phyloP scores from a whole-genome alignment of 2,329 filamentous ascomycete genomes.

The Aspergillus sp. region DNA sequence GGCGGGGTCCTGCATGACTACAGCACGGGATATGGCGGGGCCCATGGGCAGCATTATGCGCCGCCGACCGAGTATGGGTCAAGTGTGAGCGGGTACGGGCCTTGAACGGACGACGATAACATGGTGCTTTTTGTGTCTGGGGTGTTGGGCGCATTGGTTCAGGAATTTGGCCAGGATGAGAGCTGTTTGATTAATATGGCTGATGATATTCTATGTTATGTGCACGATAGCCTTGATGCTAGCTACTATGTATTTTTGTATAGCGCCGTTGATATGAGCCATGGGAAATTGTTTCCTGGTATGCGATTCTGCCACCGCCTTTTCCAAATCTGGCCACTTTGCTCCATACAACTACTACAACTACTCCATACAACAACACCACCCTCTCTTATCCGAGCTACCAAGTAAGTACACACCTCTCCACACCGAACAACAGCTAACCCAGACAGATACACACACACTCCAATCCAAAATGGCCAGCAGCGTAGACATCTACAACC shows the following conservation, averaged over 20 bases:
- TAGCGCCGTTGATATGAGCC: background rate
- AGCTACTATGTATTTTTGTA: no score
- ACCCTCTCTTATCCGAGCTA: no score
- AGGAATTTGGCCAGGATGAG: slow-evolving; percentile 6
- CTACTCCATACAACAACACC: background rate
- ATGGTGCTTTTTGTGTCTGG: slow-evolving; percentile 16
- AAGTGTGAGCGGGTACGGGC: slow-evolving; percentile 10
- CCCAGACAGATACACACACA: background rate
- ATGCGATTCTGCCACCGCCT: background rate
- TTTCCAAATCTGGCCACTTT: slow-evolving; percentile 16
- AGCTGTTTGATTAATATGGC: slow-evolving; percentile 8
- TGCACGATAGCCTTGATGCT: no score
- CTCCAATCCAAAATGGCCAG: slow-evolving; percentile 15
- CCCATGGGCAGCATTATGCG: slow-evolving; percentile 27
- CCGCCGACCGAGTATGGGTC: slow-evolving; percentile 10
- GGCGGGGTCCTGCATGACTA: slow-evolving; percentile 32
- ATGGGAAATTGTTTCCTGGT: background rate
- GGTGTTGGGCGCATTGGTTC: slow-evolving; percentile 23
- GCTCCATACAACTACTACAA: slow-evolving; percentile 4
- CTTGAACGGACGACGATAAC: slow-evolving; percentile 7
- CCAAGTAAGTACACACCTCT: no score
- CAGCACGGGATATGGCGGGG: slow-evolving; percentile 33
- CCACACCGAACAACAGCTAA: slow-evolving; percentile 1
- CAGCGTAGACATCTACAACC: slow-evolving; percentile 52
- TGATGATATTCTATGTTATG: no score